Evolutionary conservation across 345 rosid species (phyloP), one percentile per base, ranked within the genome.

Genomic region (Corchorus capsularis): DNA sequence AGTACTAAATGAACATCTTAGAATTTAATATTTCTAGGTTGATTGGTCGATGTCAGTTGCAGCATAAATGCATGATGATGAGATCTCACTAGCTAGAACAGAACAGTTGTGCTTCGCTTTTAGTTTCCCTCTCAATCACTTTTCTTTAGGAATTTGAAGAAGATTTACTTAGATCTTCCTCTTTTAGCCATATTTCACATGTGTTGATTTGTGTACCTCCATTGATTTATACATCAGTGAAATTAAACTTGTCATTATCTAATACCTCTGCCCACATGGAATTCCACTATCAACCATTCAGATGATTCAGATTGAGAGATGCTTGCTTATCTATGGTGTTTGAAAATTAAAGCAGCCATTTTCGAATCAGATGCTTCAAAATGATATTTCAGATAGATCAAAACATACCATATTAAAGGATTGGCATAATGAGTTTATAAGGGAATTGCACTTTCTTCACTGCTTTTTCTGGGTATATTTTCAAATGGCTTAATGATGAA

Each of bases 361-460:
- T 27, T 68, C 8, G 72, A 68, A 68, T 68, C 72, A 14, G 72
- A 68, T 68, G 57, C 72, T 15, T 68, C 57, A 49, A 49, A 50
- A 69, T 32, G 43, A 32, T 27, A 3, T 59, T 60, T 32, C 41
- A 6, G 64, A 61, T 32, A 1, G 32, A 32, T 13, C 63, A 27
- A 4, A 4, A 16, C 17, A 4, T 10, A 4, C 39, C 17, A 4
- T 10, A 27, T 11, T 11, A 27, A 60, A 60, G 63, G 63, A 69
- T 27, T 0, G 1, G 0, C 4, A 27, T 4, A 49, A 49, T 4
- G 22, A 8, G 43, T 39, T 4, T 39, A 39, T 39, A 6, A 6
- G 46, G 9, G 43, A 68, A 47, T 50, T 22, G 43, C 43, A 15
- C 41, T 49, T 67, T 67, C 39, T 67, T 27, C 56, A 52, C 22